These are phyloP conservation scores for Jackrogersella minutella DNA, from an alignment of 495 filamentous ascomycete species.

Conservation along the genomic window DNA sequence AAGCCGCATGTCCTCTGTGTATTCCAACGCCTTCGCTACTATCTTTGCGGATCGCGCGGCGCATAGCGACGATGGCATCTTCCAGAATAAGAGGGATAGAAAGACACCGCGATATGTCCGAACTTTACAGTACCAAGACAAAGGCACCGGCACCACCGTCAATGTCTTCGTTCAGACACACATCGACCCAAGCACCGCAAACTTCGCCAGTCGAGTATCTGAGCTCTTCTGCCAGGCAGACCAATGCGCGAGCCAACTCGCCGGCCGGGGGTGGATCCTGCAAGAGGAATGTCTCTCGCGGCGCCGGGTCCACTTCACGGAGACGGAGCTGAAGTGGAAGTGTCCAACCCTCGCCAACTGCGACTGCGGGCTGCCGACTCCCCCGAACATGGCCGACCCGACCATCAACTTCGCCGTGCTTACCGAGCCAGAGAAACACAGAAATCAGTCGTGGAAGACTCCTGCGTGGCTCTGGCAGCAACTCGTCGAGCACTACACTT, in stretches of 20 bases:
- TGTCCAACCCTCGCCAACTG: constrained; percentile 5
- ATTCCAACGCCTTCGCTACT: constrained; percentile 29
- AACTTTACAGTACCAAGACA: not conserved
- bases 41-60: constrained; percentile 31
- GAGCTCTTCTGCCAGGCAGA: constrained; percentile 12
- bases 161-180: constrained; percentile 11
- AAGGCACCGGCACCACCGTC: not conserved
- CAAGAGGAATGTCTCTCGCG: constrained; percentile 27
- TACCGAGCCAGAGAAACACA: not conserved
- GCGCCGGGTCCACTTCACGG: constrained; percentile 13
- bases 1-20: constrained; percentile 21
- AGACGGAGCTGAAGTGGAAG: constrained; percentile 15
- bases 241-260: not conserved
- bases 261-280: constrained; percentile 16
- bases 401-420: constrained; percentile 8
- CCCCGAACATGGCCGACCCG: not conserved
- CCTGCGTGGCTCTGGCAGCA: constrained; percentile 16
- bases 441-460: constrained; percentile 1
- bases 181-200: not conserved
- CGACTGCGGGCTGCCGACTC: not conserved
- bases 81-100: constrained; percentile 6
- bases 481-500: constrained; percentile 26
- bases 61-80: constrained; percentile 14
- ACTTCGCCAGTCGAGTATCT: not conserved
- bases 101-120: not conserved